phyloP scores from a whole-genome alignment of 345 rosid genomes.

The Eucalyptus tenuipes region DNA sequence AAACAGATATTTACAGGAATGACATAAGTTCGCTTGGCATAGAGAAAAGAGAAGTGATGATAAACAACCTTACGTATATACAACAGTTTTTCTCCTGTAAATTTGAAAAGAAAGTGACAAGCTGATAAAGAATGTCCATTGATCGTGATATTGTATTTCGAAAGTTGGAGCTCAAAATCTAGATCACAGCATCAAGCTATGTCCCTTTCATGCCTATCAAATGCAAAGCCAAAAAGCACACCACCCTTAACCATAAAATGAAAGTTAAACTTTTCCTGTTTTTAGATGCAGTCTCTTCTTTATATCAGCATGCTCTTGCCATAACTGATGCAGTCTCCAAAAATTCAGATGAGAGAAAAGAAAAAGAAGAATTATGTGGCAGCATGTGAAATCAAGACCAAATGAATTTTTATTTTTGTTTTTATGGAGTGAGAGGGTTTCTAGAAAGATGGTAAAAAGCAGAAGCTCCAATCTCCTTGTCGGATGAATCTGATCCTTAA shows the following conservation, averaged over 20 bases:
- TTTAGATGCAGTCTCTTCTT: neutral
- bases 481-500: neutral
- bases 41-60: neutral
- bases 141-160: neutral
- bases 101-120: neutral
- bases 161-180: neutral
- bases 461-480: neutral
- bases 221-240: neutral
- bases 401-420: neutral
- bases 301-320: neutral
- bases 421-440: neutral
- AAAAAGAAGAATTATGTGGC: neutral
- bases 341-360: neutral
- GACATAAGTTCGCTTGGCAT: neutral
- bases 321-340: neutral
- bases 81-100: neutral
- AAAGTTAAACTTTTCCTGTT: neutral
- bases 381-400: neutral
- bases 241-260: neutral
- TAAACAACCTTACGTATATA: neutral
- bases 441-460: neutral
- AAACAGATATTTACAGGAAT: neutral
- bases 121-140: neutral
- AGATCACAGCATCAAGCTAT: neutral
- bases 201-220: neutral